Percentiles rank a stretch among this genome's conserved stretches.
phyloP scores from a whole-genome alignment of 441 rosid genomes.

The Corymbia citriodora region DNA sequence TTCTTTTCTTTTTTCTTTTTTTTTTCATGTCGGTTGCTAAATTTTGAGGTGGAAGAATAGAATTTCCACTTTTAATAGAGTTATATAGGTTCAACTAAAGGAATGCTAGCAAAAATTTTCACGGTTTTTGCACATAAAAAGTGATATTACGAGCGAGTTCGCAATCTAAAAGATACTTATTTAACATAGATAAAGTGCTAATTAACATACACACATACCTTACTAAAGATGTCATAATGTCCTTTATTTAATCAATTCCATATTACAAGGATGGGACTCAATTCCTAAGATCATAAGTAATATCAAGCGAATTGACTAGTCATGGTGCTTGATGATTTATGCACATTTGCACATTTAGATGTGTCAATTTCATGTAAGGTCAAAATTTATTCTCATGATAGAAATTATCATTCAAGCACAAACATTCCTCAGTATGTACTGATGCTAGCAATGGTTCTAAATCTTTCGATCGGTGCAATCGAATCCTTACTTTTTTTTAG shows the following conservation, averaged over 20 bases:
- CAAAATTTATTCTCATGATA: background rate
- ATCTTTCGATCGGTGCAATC: background rate
- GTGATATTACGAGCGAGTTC: background rate
- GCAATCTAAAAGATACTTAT: background rate
- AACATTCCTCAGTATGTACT: background rate
- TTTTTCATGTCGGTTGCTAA: background rate
- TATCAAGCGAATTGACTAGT: background rate
- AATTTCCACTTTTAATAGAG: background rate
- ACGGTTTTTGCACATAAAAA: background rate
- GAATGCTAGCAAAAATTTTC: background rate
- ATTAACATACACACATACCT: background rate
- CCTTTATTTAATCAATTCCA: background rate
- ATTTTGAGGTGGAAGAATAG: background rate
- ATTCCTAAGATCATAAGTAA: background rate
- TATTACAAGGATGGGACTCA: background rate
- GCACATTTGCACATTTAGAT: background rate
- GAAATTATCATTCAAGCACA: background rate
- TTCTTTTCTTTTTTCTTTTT: background rate
- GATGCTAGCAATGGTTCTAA: background rate
- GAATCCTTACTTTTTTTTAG: background rate
- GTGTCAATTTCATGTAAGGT: background rate
- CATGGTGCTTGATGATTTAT: background rate
- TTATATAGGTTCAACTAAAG: background rate
- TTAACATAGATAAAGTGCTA: background rate
- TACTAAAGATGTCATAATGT: background rate